Evolutionary conservation across 805 yeast species (phyloP), one percentile per base, ranked within the genome.

Genomic region (Schwanniomyces polymorphus): DNA sequence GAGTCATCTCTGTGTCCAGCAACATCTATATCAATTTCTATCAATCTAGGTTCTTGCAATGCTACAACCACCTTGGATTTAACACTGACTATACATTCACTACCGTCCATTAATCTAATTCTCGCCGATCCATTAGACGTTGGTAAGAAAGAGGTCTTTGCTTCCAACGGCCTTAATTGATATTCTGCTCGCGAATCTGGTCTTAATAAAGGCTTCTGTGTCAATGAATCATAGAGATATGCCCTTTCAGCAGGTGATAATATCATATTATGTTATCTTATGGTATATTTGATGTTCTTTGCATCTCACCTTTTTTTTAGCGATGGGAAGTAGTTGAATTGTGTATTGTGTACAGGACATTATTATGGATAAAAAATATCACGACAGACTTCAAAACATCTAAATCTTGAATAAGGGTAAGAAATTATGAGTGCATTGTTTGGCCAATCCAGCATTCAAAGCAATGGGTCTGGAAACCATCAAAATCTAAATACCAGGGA

Each of bases 101-200:
- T 82, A 18, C 99, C 98, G 65, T 92, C 98, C 42, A 87, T 78
- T 28, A 90, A 79, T 53, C 91, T 78, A 16, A 92, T 81, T 68
- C 96, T 79, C 0, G 97, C 86, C 2, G 97, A 91, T 11, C 99
- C 99, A 67, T 92, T 89, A 3, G 97, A 87, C 43, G 85, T 81
- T 0, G 96, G 94, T 49, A 94, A 74, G 57, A 92, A 86, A 42
- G 85, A 85, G 7, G 88, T 82, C 11, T 82, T 82, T 3, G 96
- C 88, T 59, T 90, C 95, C 41, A 94, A 67, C 0, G 97, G 97
- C 54, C 97, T 78, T 60, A 88, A 87, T 64, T 91, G 97, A 48
- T 77, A 72, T 11, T 74, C 74, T 7, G 74, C 68, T 57, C 99
- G 79, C 0, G 97, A 88, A 64, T 94, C 99, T 2, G 97, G 95